Percentiles rank a stretch among this genome's conserved stretches.
phyloP scores from a whole-genome alignment of 805 yeast species.

The Isabelozyma gotoi region DNA sequence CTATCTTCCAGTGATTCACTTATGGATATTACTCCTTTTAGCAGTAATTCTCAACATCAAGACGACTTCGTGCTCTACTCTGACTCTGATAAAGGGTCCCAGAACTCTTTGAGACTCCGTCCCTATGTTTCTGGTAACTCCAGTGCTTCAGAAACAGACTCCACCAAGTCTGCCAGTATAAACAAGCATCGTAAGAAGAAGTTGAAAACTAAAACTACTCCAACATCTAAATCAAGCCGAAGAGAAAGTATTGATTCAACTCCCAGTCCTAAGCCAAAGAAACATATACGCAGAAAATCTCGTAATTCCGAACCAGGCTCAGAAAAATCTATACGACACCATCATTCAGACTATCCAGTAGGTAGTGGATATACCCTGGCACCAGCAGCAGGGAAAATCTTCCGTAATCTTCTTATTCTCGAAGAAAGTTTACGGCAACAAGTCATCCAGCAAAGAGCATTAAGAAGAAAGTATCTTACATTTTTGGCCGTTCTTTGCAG shows the following conservation, averaged over 20 bases:
- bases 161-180: background rate
- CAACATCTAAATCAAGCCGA: constrained; percentile 6
- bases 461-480: constrained; percentile 61
- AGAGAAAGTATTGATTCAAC: constrained; percentile 16
- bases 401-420: constrained; percentile 74
- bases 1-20: constrained; percentile 18
- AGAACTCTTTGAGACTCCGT: constrained; percentile 17
- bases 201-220: constrained; percentile 6
- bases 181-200: background rate
- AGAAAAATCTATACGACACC: constrained; percentile 18
- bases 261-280: constrained; percentile 21
- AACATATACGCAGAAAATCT: constrained; percentile 23
- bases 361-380: constrained; percentile 31
- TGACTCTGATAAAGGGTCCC: constrained; percentile 36
- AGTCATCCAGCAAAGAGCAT: constrained; percentile 64
- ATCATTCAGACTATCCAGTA: constrained; percentile 8
- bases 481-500: constrained; percentile 46
- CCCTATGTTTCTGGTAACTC: background rate
- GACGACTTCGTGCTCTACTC: constrained; percentile 35
- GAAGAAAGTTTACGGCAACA: constrained; percentile 87
- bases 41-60: constrained; percentile 7
- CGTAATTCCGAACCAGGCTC: constrained; percentile 18
- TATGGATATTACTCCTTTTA: constrained; percentile 20
- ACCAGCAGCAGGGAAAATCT: constrained; percentile 68
- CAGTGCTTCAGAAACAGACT: constrained; percentile 3